phyloP scores from a whole-genome alignment of 768 basidiomycete species.

The Pisolithus albus region DNA sequence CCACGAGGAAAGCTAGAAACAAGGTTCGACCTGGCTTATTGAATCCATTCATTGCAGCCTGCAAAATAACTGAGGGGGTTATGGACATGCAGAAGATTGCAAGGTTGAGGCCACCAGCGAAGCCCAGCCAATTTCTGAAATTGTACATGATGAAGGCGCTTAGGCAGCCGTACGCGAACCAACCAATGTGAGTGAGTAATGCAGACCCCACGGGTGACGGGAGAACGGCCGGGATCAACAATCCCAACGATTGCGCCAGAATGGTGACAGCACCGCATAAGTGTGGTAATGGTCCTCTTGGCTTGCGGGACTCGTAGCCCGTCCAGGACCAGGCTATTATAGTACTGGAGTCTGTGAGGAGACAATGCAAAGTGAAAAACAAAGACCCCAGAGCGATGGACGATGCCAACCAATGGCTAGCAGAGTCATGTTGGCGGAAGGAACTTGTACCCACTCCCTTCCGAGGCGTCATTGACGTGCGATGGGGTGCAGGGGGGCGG shows the following conservation, averaged over 20 bases:
- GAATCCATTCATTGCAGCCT: slow-evolving; percentile 33
- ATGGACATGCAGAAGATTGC: slow-evolving; percentile 61
- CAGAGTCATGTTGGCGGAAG: slow-evolving; percentile 8
- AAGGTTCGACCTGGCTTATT: slow-evolving; percentile 43
- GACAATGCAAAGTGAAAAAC: slow-evolving; percentile 65
- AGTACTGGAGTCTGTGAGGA: slow-evolving; percentile 70
- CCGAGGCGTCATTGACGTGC: slow-evolving; percentile 1
- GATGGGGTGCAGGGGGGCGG: slow-evolving; percentile 29
- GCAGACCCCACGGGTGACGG: slow-evolving; percentile 10
- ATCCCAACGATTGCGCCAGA: slow-evolving; percentile 51
- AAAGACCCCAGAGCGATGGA: slow-evolving; percentile 61
- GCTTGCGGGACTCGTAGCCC: slow-evolving; percentile 57
- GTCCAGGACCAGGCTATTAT: slow-evolving; percentile 87
- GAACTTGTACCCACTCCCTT: neutral
- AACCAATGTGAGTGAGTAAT: slow-evolving; percentile 40
- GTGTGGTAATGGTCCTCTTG: slow-evolving; percentile 67
- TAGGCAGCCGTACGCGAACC: slow-evolving; percentile 48
- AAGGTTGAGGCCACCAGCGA: slow-evolving; percentile 55
- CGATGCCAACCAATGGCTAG: slow-evolving; percentile 29
- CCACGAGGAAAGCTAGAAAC: slow-evolving; percentile 52
- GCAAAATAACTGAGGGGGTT: slow-evolving; percentile 46
- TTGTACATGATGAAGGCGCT: slow-evolving; percentile 51
- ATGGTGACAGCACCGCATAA: slow-evolving; percentile 66
- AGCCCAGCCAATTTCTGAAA: slow-evolving; percentile 64
- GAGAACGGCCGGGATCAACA: slow-evolving; percentile 36